Percentiles rank a stretch among this genome's conserved stretches.
These are phyloP conservation scores for Trametes polyzona DNA, from an alignment of 1,284 basidiomycete species.

Conservation along the genomic window DNA sequence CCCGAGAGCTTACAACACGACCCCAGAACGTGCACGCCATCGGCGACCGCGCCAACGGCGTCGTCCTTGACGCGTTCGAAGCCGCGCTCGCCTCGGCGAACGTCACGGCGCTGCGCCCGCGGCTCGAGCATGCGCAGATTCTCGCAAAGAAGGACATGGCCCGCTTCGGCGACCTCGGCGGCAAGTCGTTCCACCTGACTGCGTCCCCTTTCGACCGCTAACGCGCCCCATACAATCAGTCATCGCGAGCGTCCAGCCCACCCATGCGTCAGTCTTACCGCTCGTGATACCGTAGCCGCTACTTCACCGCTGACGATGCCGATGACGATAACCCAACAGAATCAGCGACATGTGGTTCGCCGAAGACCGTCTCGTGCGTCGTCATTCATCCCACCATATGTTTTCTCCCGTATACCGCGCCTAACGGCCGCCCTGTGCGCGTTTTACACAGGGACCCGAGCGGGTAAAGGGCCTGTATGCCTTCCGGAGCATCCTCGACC, in stretches of 20 bases:
- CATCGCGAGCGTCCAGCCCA: constrained; percentile 85
- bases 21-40: constrained; percentile 88
- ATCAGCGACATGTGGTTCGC: constrained; percentile 92
- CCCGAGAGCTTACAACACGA: background rate
- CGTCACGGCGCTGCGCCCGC: constrained; percentile 69
- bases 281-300: constrained; percentile 1
- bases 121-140: constrained; percentile 92
- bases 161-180: constrained; percentile 77
- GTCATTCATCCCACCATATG: background rate
- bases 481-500: constrained; percentile 73
- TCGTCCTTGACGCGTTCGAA: constrained; percentile 85
- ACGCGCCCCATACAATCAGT: constrained; percentile 42
- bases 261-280: constrained; percentile 71
- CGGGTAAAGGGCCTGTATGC: constrained; percentile 87
- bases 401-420: background rate
- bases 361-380: constrained; percentile 72
- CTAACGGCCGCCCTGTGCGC: background rate
- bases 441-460: constrained; percentile 70
- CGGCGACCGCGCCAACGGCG: constrained; percentile 87
- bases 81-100: constrained; percentile 59
- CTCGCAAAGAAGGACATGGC: constrained; percentile 73
- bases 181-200: constrained; percentile 51
- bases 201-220: background rate
- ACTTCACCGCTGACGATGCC: constrained; percentile 4
- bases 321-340: constrained; percentile 36